A percentile compares a stretch with the other conserved stretches of the same genome.
Conservation (phyloP, 1,139 yeast species). For the Yamadazyma taylorii region DNA sequence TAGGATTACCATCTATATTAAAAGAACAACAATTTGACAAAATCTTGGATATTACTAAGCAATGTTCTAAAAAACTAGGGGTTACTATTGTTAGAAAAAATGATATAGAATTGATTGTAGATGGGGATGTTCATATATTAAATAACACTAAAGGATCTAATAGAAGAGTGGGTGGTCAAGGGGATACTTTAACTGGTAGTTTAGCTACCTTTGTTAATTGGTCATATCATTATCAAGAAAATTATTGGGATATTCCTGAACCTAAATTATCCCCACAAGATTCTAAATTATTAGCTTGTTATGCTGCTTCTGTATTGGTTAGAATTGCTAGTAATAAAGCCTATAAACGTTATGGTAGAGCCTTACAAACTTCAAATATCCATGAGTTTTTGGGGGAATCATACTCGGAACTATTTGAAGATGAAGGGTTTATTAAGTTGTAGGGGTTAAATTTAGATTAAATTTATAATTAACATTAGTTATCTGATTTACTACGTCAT, state of each 20-base stretch:
- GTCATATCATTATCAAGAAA: constrained; percentile 52
- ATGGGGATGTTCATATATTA: constrained; percentile 40
- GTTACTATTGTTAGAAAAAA: constrained; percentile 78
- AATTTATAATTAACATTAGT: no score
- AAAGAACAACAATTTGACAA: constrained; percentile 24
- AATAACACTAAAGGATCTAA: constrained; percentile 57
- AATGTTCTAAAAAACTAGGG: constrained; percentile 55
- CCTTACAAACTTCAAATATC: constrained; percentile 84
- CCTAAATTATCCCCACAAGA: constrained; percentile 32
- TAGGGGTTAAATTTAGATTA: no score
- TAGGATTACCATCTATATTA: constrained; percentile 33
- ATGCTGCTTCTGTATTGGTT: constrained; percentile 70
- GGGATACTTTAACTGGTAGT: constrained; percentile 48
- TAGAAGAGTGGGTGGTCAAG: constrained; percentile 50
- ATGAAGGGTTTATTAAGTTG: constrained; percentile 17
- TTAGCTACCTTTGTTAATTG: constrained; percentile 45
- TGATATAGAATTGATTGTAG: constrained; percentile 57
- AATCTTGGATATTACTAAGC: constrained; percentile 30
- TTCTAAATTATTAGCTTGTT: constrained; percentile 61
- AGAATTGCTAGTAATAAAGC: constrained; percentile 69
- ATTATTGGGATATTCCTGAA: constrained; percentile 51
- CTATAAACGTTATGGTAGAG: constrained; percentile 61
- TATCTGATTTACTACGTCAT: no score
- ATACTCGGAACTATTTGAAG: constrained; percentile 50
- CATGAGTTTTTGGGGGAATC: constrained; percentile 69